Evolutionary conservation across 2,329 filamentous ascomycete species (phyloP).

Genomic region (Nemania abortiva): DNA sequence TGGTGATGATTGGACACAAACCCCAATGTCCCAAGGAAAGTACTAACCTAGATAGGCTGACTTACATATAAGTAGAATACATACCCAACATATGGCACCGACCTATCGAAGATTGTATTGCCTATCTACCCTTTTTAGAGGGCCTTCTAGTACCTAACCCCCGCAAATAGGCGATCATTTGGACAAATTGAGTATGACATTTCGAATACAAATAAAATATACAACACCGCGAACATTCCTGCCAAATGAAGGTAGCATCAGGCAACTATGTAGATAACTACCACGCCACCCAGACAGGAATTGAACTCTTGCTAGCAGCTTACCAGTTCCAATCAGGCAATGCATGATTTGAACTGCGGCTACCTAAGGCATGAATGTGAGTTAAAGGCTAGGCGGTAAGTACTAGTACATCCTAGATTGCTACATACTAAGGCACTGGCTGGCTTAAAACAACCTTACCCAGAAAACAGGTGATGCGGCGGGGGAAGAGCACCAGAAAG

Average conservation of each 20-base stretch:
- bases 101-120: too few species aligned
- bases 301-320: background rate
- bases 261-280: background rate
- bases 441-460: conserved; percentile 10
- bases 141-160: background rate
- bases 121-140: background rate
- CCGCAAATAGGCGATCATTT: background rate
- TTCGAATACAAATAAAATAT: background rate
- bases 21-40: background rate
- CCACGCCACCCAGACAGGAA: background rate
- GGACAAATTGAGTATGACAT: background rate
- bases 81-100: too few species aligned
- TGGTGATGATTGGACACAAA: conserved; percentile 12
- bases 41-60: background rate
- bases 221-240: background rate
- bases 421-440: background rate
- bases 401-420: conserved; percentile 3
- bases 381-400: conserved; percentile 3
- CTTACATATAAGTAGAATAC: too few species aligned
- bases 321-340: background rate
- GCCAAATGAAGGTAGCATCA: background rate
- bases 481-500: conserved; percentile 4
- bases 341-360: conserved; percentile 3
- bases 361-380: background rate
- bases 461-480: conserved; percentile 12